phyloP scores from a whole-genome alignment of 164 flowering plant genomes.

The Vitis cinerea region DNA sequence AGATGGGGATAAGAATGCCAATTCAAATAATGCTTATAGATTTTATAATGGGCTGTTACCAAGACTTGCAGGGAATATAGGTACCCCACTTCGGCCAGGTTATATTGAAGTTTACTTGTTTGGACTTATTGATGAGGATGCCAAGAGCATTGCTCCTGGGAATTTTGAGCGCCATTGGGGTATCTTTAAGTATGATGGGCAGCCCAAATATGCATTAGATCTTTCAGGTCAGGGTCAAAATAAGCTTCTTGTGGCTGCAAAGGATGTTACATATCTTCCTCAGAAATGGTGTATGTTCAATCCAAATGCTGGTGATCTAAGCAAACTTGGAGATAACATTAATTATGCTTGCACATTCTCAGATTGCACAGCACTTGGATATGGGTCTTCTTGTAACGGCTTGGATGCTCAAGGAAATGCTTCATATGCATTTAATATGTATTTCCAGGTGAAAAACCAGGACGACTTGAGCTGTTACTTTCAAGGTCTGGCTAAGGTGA shows the following conservation, averaged over 20 bases:
- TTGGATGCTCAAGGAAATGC: slow-evolving; percentile 50
- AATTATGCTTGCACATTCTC: slow-evolving; percentile 62
- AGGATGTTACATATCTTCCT: slow-evolving; percentile 59
- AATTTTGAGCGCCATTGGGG: slow-evolving; percentile 97
- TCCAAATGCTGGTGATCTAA: slow-evolving; percentile 23
- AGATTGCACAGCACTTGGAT: slow-evolving; percentile 73
- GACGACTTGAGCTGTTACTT: slow-evolving; percentile 65
- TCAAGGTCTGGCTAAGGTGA: slow-evolving; percentile 59
- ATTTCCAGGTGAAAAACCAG: slow-evolving; percentile 71
- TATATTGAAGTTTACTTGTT: slow-evolving; percentile 71
- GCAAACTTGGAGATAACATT: slow-evolving; percentile 38
- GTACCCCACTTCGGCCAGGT: slow-evolving; percentile 78
- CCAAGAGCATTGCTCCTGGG: slow-evolving; percentile 81
- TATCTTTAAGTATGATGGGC: slow-evolving; percentile 71
- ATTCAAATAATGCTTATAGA: slow-evolving; percentile 38
- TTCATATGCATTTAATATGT: slow-evolving; percentile 86
- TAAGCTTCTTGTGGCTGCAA: slow-evolving; percentile 46
- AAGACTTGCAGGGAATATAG: slow-evolving; percentile 55
- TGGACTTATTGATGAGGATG: slow-evolving; percentile 73
- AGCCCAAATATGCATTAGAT: slow-evolving; percentile 77
- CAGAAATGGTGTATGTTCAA: slow-evolving; percentile 67
- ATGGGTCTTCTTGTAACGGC: slow-evolving; percentile 60
- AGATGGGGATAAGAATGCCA: slow-evolving; percentile 65
- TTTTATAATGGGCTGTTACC: slow-evolving; percentile 80
- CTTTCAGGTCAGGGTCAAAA: slow-evolving; percentile 59